Conservation (phyloP, 176 grass and related monocot species). For the Rhynchospora breviuscula region DNA sequence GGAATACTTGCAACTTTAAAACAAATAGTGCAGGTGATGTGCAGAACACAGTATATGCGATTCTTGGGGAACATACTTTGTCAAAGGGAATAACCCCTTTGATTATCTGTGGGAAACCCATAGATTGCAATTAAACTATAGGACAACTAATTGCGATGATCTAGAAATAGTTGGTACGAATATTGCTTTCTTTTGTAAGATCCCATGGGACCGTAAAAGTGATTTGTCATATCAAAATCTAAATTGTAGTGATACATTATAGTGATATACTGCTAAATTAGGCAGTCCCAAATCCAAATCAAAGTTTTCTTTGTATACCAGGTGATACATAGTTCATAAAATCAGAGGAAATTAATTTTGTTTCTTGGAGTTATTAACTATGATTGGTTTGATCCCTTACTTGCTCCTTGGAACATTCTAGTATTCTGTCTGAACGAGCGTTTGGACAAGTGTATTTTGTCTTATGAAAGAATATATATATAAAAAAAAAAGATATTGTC, state of each 20-base stretch:
- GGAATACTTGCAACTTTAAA: neutral
- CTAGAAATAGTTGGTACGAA: neutral
- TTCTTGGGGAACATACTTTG: neutral
- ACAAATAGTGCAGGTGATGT: neutral
- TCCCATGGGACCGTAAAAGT: neutral
- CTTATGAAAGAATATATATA: too few species aligned
- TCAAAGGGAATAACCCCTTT: neutral
- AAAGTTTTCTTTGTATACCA: too few species aligned
- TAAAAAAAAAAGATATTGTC: too few species aligned
- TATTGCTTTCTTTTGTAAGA: neutral
- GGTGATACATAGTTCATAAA: too few species aligned
- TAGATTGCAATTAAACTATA: neutral
- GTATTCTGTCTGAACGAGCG: too few species aligned
- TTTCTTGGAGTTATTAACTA: too few species aligned
- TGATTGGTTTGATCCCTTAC: too few species aligned
- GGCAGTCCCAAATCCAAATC: too few species aligned
- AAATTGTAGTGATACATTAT: neutral
- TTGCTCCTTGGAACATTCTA: too few species aligned
- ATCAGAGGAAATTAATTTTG: too few species aligned
- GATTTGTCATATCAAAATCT: neutral
- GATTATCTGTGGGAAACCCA: neutral
- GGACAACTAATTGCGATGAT: neutral
- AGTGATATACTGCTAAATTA: neutral
- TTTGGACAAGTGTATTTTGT: too few species aligned
- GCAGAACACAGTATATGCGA: neutral